Conservation (phyloP, 2,329 filamentous ascomycete genomes). For the Karstenula rhodostoma region DNA sequence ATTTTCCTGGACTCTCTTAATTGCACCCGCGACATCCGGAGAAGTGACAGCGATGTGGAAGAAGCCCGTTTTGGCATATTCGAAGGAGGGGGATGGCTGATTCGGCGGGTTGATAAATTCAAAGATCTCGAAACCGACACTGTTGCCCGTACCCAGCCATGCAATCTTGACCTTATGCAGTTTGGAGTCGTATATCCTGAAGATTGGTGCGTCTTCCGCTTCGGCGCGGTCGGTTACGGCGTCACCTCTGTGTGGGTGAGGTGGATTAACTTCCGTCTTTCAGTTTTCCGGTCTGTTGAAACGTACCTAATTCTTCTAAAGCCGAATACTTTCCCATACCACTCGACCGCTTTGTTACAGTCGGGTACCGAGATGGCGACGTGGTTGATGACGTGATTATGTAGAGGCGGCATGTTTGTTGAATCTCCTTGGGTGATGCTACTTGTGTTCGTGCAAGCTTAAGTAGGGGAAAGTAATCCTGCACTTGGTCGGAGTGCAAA, state of each 20-base stretch:
- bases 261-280: neutral
- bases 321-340: constrained; percentile 36
- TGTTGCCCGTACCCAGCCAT: constrained; percentile 41
- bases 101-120: constrained; percentile 40
- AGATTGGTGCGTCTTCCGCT: constrained; percentile 34
- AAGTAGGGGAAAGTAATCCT: no score
- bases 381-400: constrained; percentile 29
- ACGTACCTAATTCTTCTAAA: constrained; percentile 31
- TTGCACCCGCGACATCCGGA: constrained; percentile 38
- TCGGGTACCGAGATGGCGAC: constrained; percentile 37
- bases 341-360: constrained; percentile 33
- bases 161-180: constrained; percentile 41
- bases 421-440: no score
- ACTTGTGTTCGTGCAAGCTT: no score
- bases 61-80: constrained; percentile 42
- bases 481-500: no score
- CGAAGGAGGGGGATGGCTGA: constrained; percentile 15
- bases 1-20: constrained; percentile 31
- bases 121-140: constrained; percentile 47
- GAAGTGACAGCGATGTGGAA: constrained; percentile 48
- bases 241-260: constrained; percentile 22
- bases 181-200: constrained; percentile 36
- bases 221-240: constrained; percentile 21
- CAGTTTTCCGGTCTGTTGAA: neutral
- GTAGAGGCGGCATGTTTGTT: neutral